Percentiles rank a stretch among this genome's conserved stretches.
Evolutionary conservation across 345 rosid genomes (phyloP).

Genomic region (Lagerstroemia speciosa): DNA sequence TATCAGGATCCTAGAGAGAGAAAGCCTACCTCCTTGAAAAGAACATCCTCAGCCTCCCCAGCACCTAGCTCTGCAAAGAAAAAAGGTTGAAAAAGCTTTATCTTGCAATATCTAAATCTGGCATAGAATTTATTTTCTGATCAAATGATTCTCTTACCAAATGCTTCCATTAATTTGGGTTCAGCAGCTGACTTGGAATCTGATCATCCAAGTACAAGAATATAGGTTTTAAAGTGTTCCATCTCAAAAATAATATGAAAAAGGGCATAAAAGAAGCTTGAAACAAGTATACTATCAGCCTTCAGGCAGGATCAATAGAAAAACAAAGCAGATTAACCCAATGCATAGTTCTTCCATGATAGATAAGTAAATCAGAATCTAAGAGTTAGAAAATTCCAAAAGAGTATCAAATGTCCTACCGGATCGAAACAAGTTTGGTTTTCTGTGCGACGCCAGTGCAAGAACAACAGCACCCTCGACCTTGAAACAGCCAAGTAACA

Average conservation of each 20-base stretch:
- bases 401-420: constrained; percentile 21
- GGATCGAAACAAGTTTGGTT: constrained; percentile 44
- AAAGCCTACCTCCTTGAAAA: constrained; percentile 62
- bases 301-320: not conserved
- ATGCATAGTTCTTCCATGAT: too few relatives aligned
- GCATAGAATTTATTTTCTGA: not conserved
- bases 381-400: too few relatives aligned
- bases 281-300: not conserved
- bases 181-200: constrained; percentile 54
- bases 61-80: constrained; percentile 54
- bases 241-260: not conserved
- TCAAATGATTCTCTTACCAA: constrained; percentile 41
- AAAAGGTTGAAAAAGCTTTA: not conserved
- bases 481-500: constrained; percentile 24
- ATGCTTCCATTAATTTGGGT: constrained; percentile 63
- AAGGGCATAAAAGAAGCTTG: not conserved
- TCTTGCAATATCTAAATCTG: not conserved
- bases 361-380: too few relatives aligned
- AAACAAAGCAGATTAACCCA: not conserved
- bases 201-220: constrained; percentile 21
- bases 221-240: not conserved
- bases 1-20: not conserved
- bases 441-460: constrained; percentile 52
- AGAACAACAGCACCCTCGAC: constrained; percentile 87
- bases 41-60: constrained; percentile 79